Conservation (phyloP, 1,284 basidiomycete genomes). For the Pterulicium gracile region DNA sequence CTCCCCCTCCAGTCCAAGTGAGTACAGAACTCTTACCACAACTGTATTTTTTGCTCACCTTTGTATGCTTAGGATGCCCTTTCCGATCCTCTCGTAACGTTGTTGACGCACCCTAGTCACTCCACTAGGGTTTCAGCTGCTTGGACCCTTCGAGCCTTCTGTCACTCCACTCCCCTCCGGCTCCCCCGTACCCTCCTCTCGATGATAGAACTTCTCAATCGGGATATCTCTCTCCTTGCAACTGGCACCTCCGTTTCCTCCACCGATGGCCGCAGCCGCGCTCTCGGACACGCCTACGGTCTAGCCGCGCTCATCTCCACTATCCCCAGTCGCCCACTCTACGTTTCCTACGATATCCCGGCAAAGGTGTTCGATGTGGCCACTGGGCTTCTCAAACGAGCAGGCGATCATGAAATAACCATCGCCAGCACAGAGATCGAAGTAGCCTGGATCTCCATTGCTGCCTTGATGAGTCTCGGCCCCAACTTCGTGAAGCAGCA, state of each 20-base stretch:
- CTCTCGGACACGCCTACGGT: slow-evolving; percentile 83
- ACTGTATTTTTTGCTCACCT: slow-evolving; percentile 2
- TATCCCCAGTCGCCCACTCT: slow-evolving; percentile 81
- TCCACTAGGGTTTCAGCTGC: slow-evolving; percentile 79
- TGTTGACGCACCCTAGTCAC: slow-evolving; percentile 83
- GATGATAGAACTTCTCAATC: slow-evolving; percentile 72
- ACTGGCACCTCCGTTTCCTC: slow-evolving; percentile 57
- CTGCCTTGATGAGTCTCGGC: slow-evolving; percentile 86
- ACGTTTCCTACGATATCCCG: slow-evolving; percentile 90
- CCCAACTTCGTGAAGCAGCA: slow-evolving; percentile 91
- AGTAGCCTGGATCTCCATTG: slow-evolving; percentile 90
- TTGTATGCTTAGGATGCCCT: slow-evolving; percentile 59
- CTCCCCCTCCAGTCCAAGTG: slow-evolving; percentile 80
- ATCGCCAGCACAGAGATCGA: slow-evolving; percentile 83
- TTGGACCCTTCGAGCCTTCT: slow-evolving; percentile 86
- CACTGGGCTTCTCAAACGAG: slow-evolving; percentile 81
- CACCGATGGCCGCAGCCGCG: slow-evolving; percentile 54
- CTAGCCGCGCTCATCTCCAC: slow-evolving; percentile 82
- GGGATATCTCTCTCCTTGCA: slow-evolving; percentile 64
- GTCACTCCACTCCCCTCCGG: slow-evolving; percentile 77
- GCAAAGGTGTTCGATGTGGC: slow-evolving; percentile 89
- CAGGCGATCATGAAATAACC: slow-evolving; percentile 83
- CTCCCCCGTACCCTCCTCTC: slow-evolving; percentile 71
- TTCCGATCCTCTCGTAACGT: slow-evolving; percentile 75
- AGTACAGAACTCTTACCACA: slow-evolving; percentile 9